phyloP scores from a whole-genome alignment of 257 asterid genomes.

The Apocynum venetum region DNA sequence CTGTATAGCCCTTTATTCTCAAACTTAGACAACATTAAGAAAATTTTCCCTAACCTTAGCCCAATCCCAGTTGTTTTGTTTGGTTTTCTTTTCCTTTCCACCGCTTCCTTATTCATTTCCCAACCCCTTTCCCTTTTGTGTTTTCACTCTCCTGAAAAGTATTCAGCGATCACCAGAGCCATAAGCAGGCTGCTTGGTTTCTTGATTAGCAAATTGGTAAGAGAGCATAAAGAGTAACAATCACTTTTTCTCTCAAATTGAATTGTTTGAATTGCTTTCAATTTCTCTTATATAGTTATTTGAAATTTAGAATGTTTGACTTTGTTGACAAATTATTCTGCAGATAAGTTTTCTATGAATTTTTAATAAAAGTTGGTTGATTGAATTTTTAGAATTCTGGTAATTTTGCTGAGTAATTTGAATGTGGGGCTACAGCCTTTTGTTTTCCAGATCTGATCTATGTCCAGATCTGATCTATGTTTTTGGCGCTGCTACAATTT shows the following conservation, averaged over 20 bases:
- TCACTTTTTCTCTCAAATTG: background rate
- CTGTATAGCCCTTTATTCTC: background rate
- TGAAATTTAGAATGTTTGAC: background rate
- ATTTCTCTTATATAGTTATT: background rate
- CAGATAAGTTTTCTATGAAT: background rate
- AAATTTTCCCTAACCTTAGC: background rate
- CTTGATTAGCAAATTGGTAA: background rate
- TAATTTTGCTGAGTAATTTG: background rate
- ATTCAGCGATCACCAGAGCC: background rate
- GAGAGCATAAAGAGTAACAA: background rate
- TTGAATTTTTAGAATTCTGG: background rate
- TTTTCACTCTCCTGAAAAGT: background rate
- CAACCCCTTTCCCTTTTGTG: constrained; percentile 2
- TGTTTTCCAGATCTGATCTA: too few relatives aligned
- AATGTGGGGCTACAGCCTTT: background rate
- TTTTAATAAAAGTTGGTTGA: background rate
- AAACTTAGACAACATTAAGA: background rate
- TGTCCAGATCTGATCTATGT: too few relatives aligned
- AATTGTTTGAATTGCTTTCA: background rate
- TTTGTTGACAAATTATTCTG: background rate
- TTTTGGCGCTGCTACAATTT: background rate
- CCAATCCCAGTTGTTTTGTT: background rate
- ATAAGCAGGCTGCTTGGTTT: background rate
- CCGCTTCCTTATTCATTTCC: background rate
- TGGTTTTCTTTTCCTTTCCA: background rate